These are phyloP conservation scores for Talaromyces sp. DNA, from an alignment of 2,329 filamentous ascomycete species.

Conservation along the genomic window DNA sequence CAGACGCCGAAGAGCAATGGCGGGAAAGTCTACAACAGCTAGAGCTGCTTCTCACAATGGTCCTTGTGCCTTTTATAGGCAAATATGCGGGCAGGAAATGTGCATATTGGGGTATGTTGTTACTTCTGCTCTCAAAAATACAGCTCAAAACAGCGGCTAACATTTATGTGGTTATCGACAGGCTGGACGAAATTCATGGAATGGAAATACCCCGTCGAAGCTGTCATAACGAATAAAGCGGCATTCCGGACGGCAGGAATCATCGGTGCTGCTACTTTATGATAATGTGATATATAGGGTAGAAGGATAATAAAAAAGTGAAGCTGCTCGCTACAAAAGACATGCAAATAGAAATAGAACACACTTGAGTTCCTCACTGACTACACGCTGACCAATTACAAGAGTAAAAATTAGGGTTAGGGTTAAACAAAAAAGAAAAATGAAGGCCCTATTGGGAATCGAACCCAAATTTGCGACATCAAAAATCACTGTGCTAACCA, in stretches of 20 bases:
- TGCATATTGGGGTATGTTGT: slow-evolving; percentile 82
- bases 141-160: slow-evolving; percentile 18
- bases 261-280: slow-evolving; percentile 52
- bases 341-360: not conserved
- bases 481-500: not conserved
- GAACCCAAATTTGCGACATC: not conserved
- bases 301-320: not conserved
- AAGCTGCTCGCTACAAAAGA: not conserved
- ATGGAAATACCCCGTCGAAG: slow-evolving; percentile 84
- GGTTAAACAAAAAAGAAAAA: not conserved
- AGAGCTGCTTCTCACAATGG: slow-evolving; percentile 89
- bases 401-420: not conserved
- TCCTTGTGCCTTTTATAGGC: slow-evolving; percentile 86
- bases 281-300: not conserved
- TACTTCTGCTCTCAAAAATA: not conserved
- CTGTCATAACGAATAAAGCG: slow-evolving; percentile 61
- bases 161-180: slow-evolving; percentile 39
- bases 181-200: slow-evolving; percentile 93
- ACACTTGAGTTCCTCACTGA: not conserved
- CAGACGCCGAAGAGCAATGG: slow-evolving; percentile 93
- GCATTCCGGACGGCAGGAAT: slow-evolving; percentile 64
- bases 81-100: slow-evolving; percentile 95
- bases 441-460: not conserved
- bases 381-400: not conserved
- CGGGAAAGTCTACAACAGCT: slow-evolving; percentile 90